phyloP scores from a whole-genome alignment of 1,284 basidiomycete species.

The Tylopilus sp. region DNA sequence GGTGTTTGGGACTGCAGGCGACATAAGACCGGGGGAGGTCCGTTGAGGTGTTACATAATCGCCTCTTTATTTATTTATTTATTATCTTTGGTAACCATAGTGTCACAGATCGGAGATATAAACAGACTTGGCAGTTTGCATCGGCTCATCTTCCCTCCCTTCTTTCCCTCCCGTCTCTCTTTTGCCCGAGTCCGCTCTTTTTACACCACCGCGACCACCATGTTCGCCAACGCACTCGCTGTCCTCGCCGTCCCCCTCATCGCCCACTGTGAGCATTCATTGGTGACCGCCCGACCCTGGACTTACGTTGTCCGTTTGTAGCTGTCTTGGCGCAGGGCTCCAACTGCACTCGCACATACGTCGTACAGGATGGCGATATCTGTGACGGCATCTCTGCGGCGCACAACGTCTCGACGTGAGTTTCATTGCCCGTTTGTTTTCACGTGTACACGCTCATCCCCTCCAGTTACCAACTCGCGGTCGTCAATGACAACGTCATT shows the following conservation, averaged over 20 bases:
- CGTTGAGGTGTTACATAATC: conserved; percentile 17
- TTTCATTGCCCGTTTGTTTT: background rate
- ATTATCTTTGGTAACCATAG: conserved; percentile 9
- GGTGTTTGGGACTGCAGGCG: conserved; percentile 38
- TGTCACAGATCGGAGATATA: background rate
- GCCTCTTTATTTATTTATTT: background rate
- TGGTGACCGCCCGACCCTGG: conserved; percentile 5
- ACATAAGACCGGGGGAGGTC: conserved; percentile 23
- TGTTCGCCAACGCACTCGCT: conserved; percentile 46
- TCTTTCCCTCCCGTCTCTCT: conserved; percentile 8
- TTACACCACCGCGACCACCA: conserved; percentile 18
- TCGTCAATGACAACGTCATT: conserved; percentile 50
- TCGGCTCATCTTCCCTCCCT: background rate
- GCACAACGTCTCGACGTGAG: conserved; percentile 64
- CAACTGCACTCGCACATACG: conserved; percentile 62
- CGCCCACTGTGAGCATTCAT: conserved; percentile 36
- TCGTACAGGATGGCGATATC: conserved; percentile 54
- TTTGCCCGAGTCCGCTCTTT: background rate
- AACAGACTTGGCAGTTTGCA: background rate
- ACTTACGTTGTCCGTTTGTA: conserved; percentile 16
- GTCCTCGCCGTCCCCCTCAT: conserved; percentile 42
- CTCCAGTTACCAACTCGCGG: conserved; percentile 63
- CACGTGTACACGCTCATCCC: background rate
- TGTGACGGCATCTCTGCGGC: conserved; percentile 68
- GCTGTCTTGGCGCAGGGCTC: conserved; percentile 38